Conservation (phyloP, 106 monocot genomes). For the Xerophyta viscosa region DNA sequence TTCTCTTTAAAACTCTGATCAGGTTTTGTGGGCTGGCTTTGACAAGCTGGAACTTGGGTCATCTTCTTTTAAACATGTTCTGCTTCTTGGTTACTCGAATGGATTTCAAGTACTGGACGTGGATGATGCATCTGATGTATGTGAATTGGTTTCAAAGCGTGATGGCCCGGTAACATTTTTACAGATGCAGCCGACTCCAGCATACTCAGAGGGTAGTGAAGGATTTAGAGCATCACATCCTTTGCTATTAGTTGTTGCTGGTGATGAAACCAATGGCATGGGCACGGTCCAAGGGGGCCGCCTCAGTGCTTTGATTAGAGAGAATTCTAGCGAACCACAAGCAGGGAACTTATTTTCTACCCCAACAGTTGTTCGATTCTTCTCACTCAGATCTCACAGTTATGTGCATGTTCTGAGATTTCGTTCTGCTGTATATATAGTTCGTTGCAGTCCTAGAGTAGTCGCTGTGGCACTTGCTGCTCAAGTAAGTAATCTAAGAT, state of each 20-base stretch:
- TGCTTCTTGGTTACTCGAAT: constrained; percentile 82
- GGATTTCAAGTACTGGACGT: constrained; percentile 99
- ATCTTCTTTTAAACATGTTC: constrained; percentile 65
- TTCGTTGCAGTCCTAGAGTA: constrained; percentile 87
- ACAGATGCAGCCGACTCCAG: constrained; percentile 78
- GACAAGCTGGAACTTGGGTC: constrained; percentile 72
- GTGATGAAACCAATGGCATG: constrained; percentile 85
- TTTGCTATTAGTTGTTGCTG: constrained; percentile 80
- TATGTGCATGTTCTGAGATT: constrained; percentile 89
- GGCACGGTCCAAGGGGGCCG: constrained; percentile 82
- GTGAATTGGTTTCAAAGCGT: constrained; percentile 91
- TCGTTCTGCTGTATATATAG: constrained; percentile 84
- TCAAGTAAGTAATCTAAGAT: constrained; percentile 46
- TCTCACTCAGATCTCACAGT: constrained; percentile 76
- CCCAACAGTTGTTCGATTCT: constrained; percentile 89
- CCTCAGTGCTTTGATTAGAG: constrained; percentile 70
- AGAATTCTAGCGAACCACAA: constrained; percentile 35
- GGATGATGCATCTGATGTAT: constrained; percentile 91
- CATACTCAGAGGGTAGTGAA: constrained; percentile 36
- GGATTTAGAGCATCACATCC: constrained; percentile 86
- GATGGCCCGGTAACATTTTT: constrained; percentile 91
- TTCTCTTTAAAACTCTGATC: not conserved
- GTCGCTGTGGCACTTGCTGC: constrained; percentile 91
- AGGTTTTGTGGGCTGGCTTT: constrained; percentile 96
- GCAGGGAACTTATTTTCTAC: constrained; percentile 42